phyloP scores from a whole-genome alignment of 345 rosid species.

The Ailanthus altissimus region DNA sequence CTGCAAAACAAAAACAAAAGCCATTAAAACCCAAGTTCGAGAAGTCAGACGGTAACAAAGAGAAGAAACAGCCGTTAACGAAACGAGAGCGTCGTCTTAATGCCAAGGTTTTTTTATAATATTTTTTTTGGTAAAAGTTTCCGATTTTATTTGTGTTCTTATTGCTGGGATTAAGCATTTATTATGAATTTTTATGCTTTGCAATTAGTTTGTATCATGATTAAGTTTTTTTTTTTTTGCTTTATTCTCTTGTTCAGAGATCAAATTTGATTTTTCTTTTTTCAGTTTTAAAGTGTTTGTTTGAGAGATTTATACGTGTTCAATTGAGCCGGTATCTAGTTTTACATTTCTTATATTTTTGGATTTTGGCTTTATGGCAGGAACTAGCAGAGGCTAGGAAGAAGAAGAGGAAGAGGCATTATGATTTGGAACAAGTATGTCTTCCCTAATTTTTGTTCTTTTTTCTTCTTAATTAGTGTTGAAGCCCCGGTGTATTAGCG shows the following conservation, averaged over 20 bases:
- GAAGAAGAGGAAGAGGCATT: slow-evolving; percentile 83
- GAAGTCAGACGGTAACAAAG: slow-evolving; percentile 23
- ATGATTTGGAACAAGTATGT: slow-evolving; percentile 75
- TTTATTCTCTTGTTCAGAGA: no score
- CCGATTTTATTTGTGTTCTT: not conserved
- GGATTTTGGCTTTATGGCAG: slow-evolving; percentile 32
- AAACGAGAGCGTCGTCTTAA: slow-evolving; percentile 51
- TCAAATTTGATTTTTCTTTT: not conserved
- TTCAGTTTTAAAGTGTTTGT: not conserved
- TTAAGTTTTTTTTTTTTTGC: not conserved
- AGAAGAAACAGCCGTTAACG: slow-evolving; percentile 22
- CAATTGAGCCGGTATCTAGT: not conserved
- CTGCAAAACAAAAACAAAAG: slow-evolving; percentile 1
- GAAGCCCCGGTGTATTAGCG: not conserved
- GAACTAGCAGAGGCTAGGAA: slow-evolving; percentile 79
- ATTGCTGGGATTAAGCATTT: not conserved
- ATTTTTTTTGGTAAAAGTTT: not conserved
- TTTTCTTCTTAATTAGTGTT: not conserved
- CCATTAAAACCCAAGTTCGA: slow-evolving; percentile 15
- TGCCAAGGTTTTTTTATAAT: slow-evolving; percentile 48
- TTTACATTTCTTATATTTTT: not conserved
- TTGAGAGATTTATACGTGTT: not conserved
- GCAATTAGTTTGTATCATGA: not conserved
- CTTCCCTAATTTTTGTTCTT: not conserved
- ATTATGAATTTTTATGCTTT: not conserved